Evolutionary conservation across 2,329 filamentous ascomycete species (phyloP), one percentile per base, ranked within the genome.

Genomic region (Tolypocladium amazonense): DNA sequence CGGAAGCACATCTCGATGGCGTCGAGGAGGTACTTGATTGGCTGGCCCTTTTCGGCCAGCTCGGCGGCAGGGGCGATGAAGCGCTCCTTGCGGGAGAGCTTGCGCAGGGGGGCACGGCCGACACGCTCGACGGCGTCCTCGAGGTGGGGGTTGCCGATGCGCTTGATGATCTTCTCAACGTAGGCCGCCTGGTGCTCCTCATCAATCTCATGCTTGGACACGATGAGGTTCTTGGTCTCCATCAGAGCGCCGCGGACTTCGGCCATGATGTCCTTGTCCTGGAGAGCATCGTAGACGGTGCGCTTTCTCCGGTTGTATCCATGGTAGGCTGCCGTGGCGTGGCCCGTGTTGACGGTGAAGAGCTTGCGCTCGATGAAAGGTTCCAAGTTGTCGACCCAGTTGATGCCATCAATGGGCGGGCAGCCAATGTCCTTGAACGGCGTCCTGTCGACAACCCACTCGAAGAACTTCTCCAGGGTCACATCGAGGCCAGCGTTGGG

Each of bases 311-410:
- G 84, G 77, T 92, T 83, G 82, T 96, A 89, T 59, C 92, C 93
- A 75, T 94, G 92, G 83, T 97, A 97, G 62, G 94, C 93, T 25
- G 92, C 92, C 9, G 93, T 96, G 62, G 94, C 94, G 73, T 99
- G 94, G 59, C 92, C 89, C 27, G 94, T 99, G 84, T 99, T 99
- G 83, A 99, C 93, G 27, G 94, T 99, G 82, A 92, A 99, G 65
- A 99, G 87, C 84, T 99, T 99, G 76, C 94, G 92, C 86, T 99
- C 94, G 70, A 99, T 97, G 79, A 93, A 99, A 60, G 94, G 94
- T 71, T 87, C 83, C 37, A 99, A 85, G 77, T 97, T 83, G 65
- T 91, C 86, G 61, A 97, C 94, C 86, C 90, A 97, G 78, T 96
- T 89, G 72, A 97, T 88, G 62, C 92, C 93, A 65, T 94, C 76